Base-by-base conservation (phyloP, 805 yeast species). In the Yarrowia osloensis region DNA sequence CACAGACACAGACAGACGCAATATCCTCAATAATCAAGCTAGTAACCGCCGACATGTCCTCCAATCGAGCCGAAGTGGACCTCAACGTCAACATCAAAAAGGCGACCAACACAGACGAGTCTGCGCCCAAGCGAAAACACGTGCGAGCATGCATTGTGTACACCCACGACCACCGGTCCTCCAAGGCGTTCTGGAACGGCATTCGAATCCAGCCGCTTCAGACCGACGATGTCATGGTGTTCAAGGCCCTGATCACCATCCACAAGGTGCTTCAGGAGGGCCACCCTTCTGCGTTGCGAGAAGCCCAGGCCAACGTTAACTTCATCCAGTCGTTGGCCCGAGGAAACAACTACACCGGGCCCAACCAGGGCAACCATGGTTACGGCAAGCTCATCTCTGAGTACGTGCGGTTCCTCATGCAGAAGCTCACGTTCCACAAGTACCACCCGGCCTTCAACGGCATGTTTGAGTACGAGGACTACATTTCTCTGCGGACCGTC, bases 241-340 rank as follows among this genome's bases (percentile, higher is more conserved):
- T 92, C 80, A 94, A 94, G 75, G 88, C 96, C 17, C 80, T 95
- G 74, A 89, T 93, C 66, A 83, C 90, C 70, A 83, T 92, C 57
- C 98, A 94, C 74, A 93, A 94, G 73, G 94, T 95, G 6, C 79
- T 94, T n/a, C 98, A 95, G 76, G 99, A 94, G 77, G 99, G 99
- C n/a, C 98, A 94, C 76, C 91, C 91, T 15, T 84, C 90, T 29
- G 87, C 91, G 6, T 79, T 94, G 72, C 82, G 85, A 63, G 97
- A 91, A 73, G 98, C 91, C 1, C 89, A 86, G 73, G 81, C 86
- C 69, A 91, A 92, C 75, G 80, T 86, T 62, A 89, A 86, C 65
- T 94, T 96, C 88, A 81, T 94, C 57, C 85, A 87, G 67, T 84
- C 92, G 19, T 80, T 95, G 67, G 88, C 87, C 1, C 81, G 91